These are phyloP conservation scores for Elaeagnus macrophylla DNA, from an alignment of 306 rosid genomes.

Conservation along the genomic window DNA sequence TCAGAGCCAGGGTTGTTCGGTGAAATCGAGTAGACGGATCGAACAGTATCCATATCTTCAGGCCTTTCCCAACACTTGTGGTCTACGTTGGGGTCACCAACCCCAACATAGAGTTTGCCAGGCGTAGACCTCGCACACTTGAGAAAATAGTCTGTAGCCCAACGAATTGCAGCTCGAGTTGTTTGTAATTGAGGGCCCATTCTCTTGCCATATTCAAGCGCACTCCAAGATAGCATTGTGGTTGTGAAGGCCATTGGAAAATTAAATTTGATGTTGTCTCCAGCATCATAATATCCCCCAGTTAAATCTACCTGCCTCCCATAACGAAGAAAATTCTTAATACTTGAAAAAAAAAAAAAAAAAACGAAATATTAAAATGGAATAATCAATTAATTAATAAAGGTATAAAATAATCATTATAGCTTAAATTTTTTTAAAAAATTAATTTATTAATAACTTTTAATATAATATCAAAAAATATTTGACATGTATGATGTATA, in stretches of 20 bases:
- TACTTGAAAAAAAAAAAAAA: too few species aligned
- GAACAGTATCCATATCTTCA: slow-evolving; percentile 69
- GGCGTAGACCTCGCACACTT: slow-evolving; percentile 70
- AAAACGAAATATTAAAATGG: too few species aligned
- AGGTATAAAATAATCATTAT: too few species aligned
- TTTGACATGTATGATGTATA: too few species aligned
- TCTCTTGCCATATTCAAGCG: slow-evolving; percentile 62
- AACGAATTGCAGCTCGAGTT: slow-evolving; percentile 59
- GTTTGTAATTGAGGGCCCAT: slow-evolving; percentile 51
- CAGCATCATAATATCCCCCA: slow-evolving; percentile 93
- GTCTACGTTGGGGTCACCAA: slow-evolving; percentile 72
- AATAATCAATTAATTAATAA: too few species aligned
- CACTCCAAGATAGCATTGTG: slow-evolving; percentile 81
- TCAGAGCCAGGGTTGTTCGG: slow-evolving; percentile 65
- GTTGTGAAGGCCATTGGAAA: slow-evolving; percentile 90
- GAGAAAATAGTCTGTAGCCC: slow-evolving; percentile 68
- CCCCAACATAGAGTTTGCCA: slow-evolving; percentile 71
- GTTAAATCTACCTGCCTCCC: slow-evolving; percentile 59
- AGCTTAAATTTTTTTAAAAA: too few species aligned
- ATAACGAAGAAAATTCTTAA: not conserved
- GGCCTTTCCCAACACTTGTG: slow-evolving; percentile 97
- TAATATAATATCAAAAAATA: too few species aligned
- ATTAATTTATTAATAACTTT: too few species aligned
- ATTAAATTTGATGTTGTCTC: slow-evolving; percentile 90
- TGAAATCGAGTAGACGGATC: slow-evolving; percentile 63